Percentiles rank a stretch among this genome's conserved stretches.
Conservation (phyloP, 306 rosid genomes). For the Prunus salicina region DNA sequence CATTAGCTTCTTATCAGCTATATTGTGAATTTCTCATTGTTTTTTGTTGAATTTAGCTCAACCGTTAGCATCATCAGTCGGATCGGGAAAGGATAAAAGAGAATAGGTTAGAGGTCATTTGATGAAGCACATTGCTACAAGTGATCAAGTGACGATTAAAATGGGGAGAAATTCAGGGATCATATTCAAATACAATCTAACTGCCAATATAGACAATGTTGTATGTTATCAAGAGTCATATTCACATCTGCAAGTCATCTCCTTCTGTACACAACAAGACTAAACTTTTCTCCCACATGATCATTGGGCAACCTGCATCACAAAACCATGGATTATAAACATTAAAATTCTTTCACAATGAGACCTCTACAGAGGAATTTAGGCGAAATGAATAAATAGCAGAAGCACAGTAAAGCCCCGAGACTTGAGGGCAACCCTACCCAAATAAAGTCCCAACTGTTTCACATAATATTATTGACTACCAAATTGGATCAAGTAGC, state of each 20-base stretch:
- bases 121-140: no score
- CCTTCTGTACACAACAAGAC: background rate
- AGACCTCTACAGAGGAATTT: background rate
- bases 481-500: background rate
- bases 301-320: conserved; percentile 20
- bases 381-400: no score
- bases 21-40: background rate
- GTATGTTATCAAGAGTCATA: background rate
- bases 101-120: no score
- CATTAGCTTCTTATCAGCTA: background rate
- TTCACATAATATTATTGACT: background rate
- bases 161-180: background rate
- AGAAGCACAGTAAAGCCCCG: background rate
- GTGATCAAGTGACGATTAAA: background rate
- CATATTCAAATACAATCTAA: background rate
- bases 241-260: background rate
- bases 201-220: background rate
- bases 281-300: background rate
- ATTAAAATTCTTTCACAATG: background rate
- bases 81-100: background rate
- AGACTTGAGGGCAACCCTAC: background rate
- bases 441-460: background rate
- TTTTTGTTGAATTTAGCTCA: background rate
- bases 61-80: background rate
- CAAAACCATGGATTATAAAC: background rate